These are phyloP conservation scores for Warburgia ugandensis DNA, from an alignment of 164 flowering plant genomes.

Conservation along the genomic window DNA sequence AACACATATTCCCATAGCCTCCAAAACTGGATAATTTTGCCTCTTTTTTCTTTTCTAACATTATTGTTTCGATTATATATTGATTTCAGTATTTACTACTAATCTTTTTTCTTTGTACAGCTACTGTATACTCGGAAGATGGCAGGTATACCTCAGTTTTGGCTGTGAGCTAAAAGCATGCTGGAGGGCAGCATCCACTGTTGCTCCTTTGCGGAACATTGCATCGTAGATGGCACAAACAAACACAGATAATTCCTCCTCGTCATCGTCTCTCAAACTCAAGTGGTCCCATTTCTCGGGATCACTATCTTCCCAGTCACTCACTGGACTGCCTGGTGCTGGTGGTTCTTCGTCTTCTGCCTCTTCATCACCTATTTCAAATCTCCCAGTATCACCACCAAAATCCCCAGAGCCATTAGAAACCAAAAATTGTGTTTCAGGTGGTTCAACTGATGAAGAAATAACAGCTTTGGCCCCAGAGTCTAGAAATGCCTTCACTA, in stretches of 20 bases:
- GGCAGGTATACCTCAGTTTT: constrained; percentile 71
- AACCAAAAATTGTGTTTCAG: constrained; percentile 34
- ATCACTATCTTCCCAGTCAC: constrained; percentile 99
- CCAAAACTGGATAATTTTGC: no score
- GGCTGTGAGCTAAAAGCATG: constrained; percentile 63
- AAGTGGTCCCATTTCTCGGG: constrained; percentile 41
- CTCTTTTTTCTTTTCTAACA: no score
- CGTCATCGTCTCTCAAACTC: constrained; percentile 58
- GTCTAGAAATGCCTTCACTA: constrained; percentile 79
- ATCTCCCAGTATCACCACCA: constrained; percentile 62
- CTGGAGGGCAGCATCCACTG: constrained; percentile 62
- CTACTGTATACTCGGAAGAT: no score
- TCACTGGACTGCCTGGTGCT: constrained; percentile 57
- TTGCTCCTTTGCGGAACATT: constrained; percentile 65
- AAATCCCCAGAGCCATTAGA: constrained; percentile 47
- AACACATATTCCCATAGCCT: no score
- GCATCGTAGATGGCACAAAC: constrained; percentile 60
- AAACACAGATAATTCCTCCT: constrained; percentile 71
- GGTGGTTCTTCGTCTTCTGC: constrained; percentile 69
- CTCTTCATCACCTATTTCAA: constrained; percentile 92
- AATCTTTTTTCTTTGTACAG: no score
- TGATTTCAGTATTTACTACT: no score
- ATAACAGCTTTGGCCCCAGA: constrained; percentile 93
- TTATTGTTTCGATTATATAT: no score
- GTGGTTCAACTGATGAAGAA: constrained; percentile 65